Evolutionary conservation across 495 filamentous ascomycete genomes (phyloP), one percentile per base, ranked within the genome.

Genomic region (Emericellopsis terricola): DNA sequence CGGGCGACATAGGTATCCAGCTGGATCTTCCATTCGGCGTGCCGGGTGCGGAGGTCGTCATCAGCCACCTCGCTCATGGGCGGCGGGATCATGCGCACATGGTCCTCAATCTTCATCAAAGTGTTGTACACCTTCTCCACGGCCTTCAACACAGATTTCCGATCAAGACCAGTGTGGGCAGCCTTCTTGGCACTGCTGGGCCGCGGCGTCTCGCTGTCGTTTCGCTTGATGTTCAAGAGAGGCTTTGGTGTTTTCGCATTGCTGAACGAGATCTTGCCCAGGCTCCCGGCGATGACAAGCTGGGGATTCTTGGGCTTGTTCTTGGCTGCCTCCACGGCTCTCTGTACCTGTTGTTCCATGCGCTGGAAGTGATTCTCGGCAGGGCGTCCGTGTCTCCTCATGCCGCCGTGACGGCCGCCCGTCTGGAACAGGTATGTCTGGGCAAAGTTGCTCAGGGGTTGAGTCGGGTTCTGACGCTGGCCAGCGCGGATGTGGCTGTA

Each of bases 331-430:
- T 96, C 89, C 0, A 99, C 91, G 4, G 89, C 89, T 21, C 89
- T 77, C 48, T 92, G 85, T 15, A 99, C 89, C 50, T 99, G 89
- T 48, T 96, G 91, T 53, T 99, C 85, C 89, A 99, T 99, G 17
- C 89, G 73, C 47, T 94, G 89, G 66, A 96, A 78, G 50, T 99
- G 89, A 46, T 94, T 96, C 52, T 99, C 87, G 3, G 69, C 73
- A 3, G 82, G 86, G 19, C 79, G 68, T 41, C 69, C 67, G 33
- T 87, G 73, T 36, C 84, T 65, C 41, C 81, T 61, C 45, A 65
- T 60, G 24, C 74, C 71, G 26, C 80, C 79, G 41, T 78, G 64
- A 15, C 83, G 74, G 39, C 76, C 76, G 11, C 81, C 85, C 3
- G 82, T 93, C 52, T 92, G 82, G 50, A 91, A 87, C 2, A 99